These are phyloP conservation scores for Talaromyces albobiverticillius DNA, from an alignment of 2,329 filamentous ascomycete genomes.

Conservation along the genomic window DNA sequence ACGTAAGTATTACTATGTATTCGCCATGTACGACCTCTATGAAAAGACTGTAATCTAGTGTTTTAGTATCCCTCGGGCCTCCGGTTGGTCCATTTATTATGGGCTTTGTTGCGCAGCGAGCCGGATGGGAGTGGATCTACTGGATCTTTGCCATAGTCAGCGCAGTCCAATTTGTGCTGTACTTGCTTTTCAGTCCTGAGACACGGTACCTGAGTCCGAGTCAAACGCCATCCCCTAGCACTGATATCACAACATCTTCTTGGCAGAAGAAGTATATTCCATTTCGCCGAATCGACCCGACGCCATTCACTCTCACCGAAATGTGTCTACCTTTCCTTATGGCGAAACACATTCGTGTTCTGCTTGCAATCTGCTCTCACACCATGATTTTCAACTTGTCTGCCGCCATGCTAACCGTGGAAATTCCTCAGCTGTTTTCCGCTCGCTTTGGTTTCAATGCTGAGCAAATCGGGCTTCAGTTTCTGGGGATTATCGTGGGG, in stretches of 20 bases:
- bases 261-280: not conserved
- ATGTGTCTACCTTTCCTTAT: not conserved
- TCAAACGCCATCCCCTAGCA: constrained; percentile 10
- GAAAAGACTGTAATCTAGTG: constrained; percentile 2
- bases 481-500: constrained; percentile 53
- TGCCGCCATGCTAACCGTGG: constrained; percentile 50
- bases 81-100: constrained; percentile 35
- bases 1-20: constrained; percentile 25
- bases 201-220: constrained; percentile 45
- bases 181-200: constrained; percentile 50
- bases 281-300: not conserved
- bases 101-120: constrained; percentile 45
- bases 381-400: constrained; percentile 53
- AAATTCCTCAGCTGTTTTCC: constrained; percentile 55
- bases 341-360: constrained; percentile 35
- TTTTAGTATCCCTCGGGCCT: constrained; percentile 48
- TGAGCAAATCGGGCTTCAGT: constrained; percentile 55
- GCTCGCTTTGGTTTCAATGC: constrained; percentile 53
- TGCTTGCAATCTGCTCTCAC: constrained; percentile 50
- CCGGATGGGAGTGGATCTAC: constrained; percentile 58
- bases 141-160: constrained; percentile 56
- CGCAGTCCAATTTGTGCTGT: constrained; percentile 49
- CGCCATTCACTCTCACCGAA: not conserved
- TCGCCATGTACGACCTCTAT: not conserved
- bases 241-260: constrained; percentile 25